phyloP scores from a whole-genome alignment of 1,284 basidiomycete genomes.

The Apiotrichum akiyoshidainum region DNA sequence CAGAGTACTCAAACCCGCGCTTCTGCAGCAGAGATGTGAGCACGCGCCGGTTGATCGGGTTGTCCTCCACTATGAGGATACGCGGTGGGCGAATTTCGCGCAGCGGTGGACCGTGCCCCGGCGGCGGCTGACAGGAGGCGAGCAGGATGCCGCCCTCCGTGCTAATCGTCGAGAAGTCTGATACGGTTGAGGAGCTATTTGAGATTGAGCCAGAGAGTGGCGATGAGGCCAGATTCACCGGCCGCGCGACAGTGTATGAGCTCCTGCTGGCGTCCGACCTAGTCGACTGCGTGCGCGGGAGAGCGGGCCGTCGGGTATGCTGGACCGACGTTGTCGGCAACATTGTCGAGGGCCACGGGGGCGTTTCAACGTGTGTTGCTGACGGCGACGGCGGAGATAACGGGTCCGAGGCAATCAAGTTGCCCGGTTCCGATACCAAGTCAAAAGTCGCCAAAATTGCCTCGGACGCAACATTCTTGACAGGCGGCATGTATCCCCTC shows the following conservation, averaged over 20 bases:
- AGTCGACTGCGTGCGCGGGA: too few relatives aligned
- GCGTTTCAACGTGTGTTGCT: too few relatives aligned
- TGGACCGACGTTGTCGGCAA: too few relatives aligned
- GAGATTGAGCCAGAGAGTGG: too few relatives aligned
- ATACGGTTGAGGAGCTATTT: not conserved
- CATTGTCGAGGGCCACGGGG: too few relatives aligned
- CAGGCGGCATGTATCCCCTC: not conserved
- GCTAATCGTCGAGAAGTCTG: slow-evolving; percentile 44
- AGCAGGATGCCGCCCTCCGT: slow-evolving; percentile 55
- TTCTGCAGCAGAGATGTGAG: slow-evolving; percentile 74
- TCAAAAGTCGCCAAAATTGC: too few relatives aligned
- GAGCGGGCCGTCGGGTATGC: too few relatives aligned
- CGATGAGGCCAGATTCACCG: too few relatives aligned
- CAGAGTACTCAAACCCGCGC: slow-evolving; percentile 65
- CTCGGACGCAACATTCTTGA: not conserved
- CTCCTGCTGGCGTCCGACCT: too few relatives aligned
- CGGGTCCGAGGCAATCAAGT: not conserved
- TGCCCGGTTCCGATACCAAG: too few relatives aligned
- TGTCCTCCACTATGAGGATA: slow-evolving; percentile 79
- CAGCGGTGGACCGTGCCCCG: not conserved
- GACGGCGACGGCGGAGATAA: too few relatives aligned
- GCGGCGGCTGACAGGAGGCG: slow-evolving; percentile 21
- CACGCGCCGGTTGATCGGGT: slow-evolving; percentile 56
- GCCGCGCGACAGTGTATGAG: too few relatives aligned
- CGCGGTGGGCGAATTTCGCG: slow-evolving; percentile 42